A percentile compares a stretch with the other conserved stretches of the same genome.
phyloP scores from a whole-genome alignment of 2,329 filamentous ascomycete genomes.

The Ophiostoma australiae region DNA sequence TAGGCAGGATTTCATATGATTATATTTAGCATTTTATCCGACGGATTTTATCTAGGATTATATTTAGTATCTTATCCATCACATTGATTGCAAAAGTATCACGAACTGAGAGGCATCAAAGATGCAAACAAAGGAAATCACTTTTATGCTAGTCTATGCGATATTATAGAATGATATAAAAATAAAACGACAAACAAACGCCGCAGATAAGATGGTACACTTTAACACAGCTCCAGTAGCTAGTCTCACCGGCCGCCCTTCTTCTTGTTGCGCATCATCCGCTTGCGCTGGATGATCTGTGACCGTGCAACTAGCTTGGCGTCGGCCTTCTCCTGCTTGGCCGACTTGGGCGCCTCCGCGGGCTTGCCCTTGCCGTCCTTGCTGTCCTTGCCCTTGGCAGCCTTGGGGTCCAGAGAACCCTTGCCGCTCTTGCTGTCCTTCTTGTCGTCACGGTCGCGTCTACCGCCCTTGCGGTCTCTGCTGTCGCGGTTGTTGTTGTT shows the following conservation, averaged over 20 bases:
- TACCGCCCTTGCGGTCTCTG: conserved; percentile 34
- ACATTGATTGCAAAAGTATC: background rate
- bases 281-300: conserved; percentile 80
- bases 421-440: conserved; percentile 10
- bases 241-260: background rate
- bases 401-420: background rate
- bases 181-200: background rate
- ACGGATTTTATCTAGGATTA: background rate
- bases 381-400: background rate
- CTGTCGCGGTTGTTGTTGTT: conserved; percentile 24
- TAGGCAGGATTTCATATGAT: background rate
- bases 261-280: conserved; percentile 69
- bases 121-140: background rate
- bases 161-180: conserved; percentile 9
- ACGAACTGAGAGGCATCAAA: background rate
- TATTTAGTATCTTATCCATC: background rate
- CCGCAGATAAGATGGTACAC: background rate
- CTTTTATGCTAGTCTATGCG: conserved; percentile 5
- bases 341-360: conserved; percentile 9
- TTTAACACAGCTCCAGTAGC: background rate
- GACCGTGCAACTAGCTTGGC: conserved; percentile 49
- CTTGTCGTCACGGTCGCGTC: conserved; percentile 41
- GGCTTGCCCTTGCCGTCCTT: conserved; percentile 10
- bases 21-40: background rate
- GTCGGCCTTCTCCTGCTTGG: conserved; percentile 31